Percentiles rank a stretch among this genome's conserved stretches.
These are phyloP conservation scores for Barnettozyma sp. DNA, from an alignment of 805 yeast species.

Conservation along the genomic window DNA sequence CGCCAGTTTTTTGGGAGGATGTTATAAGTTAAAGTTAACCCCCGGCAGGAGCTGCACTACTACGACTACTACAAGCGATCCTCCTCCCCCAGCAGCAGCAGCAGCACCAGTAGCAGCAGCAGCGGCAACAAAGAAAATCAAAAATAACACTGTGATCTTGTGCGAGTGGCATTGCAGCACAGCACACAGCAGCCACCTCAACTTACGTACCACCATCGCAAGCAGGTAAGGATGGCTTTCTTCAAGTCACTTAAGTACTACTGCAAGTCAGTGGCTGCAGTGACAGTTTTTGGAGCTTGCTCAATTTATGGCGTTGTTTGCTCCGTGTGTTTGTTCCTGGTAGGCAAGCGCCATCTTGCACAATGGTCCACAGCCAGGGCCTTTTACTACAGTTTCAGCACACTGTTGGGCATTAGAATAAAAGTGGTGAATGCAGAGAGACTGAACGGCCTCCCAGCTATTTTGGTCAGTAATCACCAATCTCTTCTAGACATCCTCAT, in stretches of 20 bases:
- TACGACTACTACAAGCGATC: no score
- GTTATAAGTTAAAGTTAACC: no score
- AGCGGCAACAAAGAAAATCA: no score
- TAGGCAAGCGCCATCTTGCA: slow-evolving; percentile 72
- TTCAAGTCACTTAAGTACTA: slow-evolving; percentile 38
- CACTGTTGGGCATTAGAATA: slow-evolving; percentile 61
- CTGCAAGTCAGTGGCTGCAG: slow-evolving; percentile 48
- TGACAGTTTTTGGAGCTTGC: slow-evolving; percentile 46
- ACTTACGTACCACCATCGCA: no score
- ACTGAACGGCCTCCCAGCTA: slow-evolving; percentile 59
- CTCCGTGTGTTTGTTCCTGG: slow-evolving; percentile 54
- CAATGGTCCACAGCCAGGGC: slow-evolving; percentile 89
- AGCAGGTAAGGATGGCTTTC: slow-evolving; percentile 11
- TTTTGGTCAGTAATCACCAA: slow-evolving; percentile 85
- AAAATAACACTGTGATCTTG: no score
- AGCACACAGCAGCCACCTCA: no score
- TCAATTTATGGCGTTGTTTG: slow-evolving; percentile 75
- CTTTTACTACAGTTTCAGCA: slow-evolving; percentile 57
- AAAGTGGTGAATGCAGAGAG: slow-evolving; percentile 60
- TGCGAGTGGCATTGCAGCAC: no score
- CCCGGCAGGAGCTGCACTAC: no score
- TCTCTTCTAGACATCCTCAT: slow-evolving; percentile 78
- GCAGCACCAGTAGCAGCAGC: no score
- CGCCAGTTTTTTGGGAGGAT: no score
- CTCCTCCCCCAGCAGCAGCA: no score